Conservation (phyloP, 192 early-diverging fungal species). For the Linnemannia exigua region DNA sequence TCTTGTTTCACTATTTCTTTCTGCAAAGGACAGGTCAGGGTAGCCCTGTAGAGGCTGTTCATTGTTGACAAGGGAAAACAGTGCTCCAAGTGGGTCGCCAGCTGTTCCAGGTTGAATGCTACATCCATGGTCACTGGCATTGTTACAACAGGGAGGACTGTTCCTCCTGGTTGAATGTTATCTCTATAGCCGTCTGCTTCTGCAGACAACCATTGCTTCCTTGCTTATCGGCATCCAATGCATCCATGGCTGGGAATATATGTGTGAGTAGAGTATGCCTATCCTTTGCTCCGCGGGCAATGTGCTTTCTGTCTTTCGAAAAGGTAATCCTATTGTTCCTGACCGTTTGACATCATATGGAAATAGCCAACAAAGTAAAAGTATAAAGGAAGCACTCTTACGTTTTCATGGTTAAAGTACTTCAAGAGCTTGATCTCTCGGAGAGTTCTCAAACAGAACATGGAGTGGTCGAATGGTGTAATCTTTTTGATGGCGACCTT, state of each 20-base stretch:
- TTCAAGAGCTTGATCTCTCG: conserved; percentile 89
- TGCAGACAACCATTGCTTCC: too few relatives aligned
- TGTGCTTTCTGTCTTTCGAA: too few relatives aligned
- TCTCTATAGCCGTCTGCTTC: too few relatives aligned
- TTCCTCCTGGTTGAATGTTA: too few relatives aligned
- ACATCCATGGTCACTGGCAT: neutral
- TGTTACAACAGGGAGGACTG: neutral
- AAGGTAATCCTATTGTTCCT: too few relatives aligned
- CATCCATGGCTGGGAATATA: too few relatives aligned
- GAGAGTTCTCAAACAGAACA: conserved; percentile 86
- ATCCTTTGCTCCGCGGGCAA: too few relatives aligned
- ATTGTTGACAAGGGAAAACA: conserved; percentile 1
- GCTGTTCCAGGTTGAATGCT: neutral
- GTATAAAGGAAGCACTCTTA: conserved; percentile 43
- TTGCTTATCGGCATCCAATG: too few relatives aligned
- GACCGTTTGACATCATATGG: neutral
- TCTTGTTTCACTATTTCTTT: neutral
- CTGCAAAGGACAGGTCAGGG: neutral
- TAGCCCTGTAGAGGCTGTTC: neutral
- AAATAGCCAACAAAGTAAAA: neutral
- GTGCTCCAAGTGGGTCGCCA: neutral
- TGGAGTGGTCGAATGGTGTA: conserved; percentile 85
- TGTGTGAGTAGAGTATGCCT: too few relatives aligned
- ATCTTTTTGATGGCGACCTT: conserved; percentile 96
- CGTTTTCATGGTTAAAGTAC: conserved; percentile 89